Evolutionary conservation across 169 alveolate genomes (phyloP).

Genomic region (Plasmodium gonderi): DNA sequence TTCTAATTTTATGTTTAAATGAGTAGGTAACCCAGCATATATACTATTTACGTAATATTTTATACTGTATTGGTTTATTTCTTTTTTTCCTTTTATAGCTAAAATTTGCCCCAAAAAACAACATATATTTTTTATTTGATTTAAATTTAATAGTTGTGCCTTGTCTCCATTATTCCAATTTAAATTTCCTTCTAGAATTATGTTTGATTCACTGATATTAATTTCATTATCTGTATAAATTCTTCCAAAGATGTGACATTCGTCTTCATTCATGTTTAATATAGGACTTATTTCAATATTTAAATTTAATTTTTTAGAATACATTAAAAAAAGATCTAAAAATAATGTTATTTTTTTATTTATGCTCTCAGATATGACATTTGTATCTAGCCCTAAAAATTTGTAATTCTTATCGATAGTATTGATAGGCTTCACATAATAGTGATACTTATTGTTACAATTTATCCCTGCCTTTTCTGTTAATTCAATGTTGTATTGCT

Average conservation of each 20-base stretch:
- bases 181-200: constrained; percentile 62
- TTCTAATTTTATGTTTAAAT: constrained; percentile 43
- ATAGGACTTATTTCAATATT: constrained; percentile 67
- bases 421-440: constrained; percentile 21
- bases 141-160: constrained; percentile 68
- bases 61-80: constrained; percentile 70
- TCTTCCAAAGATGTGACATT: constrained; percentile 56
- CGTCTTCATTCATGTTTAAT: constrained; percentile 68
- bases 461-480: constrained; percentile 38
- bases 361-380: constrained; percentile 43
- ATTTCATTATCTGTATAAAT: constrained; percentile 70
- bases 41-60: constrained; percentile 62
- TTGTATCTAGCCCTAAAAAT: constrained; percentile 69
- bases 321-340: constrained; percentile 46
- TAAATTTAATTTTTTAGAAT: constrained; percentile 59
- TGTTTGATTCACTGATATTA: constrained; percentile 72
- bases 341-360: constrained; percentile 63
- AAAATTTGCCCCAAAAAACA: constrained; percentile 73
- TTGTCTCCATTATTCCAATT: constrained; percentile 63
- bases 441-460: constrained; percentile 69
- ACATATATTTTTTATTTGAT: constrained; percentile 52
- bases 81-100: constrained; percentile 74
- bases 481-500: constrained; percentile 34
- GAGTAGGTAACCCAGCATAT: constrained; percentile 74
- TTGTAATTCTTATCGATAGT: constrained; percentile 50